Evolutionary conservation across 2,329 filamentous ascomycete species (phyloP).

Genomic region (Metarhizium brunneum): DNA sequence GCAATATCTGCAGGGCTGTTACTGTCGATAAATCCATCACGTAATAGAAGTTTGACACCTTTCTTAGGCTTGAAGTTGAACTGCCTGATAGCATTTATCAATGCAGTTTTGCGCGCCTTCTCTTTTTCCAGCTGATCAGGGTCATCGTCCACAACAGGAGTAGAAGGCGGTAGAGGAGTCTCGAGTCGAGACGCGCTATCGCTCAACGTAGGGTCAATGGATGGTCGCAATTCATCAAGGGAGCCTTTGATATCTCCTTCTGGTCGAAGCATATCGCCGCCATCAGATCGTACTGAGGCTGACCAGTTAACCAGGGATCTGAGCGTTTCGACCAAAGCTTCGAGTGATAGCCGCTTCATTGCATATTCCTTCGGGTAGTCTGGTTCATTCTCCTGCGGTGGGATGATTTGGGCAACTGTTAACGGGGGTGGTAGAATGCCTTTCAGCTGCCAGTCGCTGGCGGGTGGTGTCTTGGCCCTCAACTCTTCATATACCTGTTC

Average conservation of each 20-base stretch:
- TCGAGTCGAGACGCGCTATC: conserved; percentile 54
- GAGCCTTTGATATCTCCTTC: conserved; percentile 29
- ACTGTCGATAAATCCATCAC: conserved; percentile 79
- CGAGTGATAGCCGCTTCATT: conserved; percentile 81
- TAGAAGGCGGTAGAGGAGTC: conserved; percentile 50
- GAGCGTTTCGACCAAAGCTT: conserved; percentile 80
- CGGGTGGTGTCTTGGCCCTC: conserved; percentile 49
- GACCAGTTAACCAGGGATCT: conserved; percentile 92
- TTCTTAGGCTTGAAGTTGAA: conserved; percentile 99
- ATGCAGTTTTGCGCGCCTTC: conserved; percentile 85
- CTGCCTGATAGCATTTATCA: conserved; percentile 77
- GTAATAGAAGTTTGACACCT: conserved; percentile 74
- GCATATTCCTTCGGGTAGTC: conserved; percentile 82
- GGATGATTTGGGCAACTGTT: conserved; percentile 65
- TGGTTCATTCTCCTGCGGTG: conserved; percentile 49
- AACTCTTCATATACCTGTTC: conserved; percentile 84
- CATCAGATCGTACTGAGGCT: conserved; percentile 51
- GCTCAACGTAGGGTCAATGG: conserved; percentile 59
- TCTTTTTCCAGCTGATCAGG: conserved; percentile 90
- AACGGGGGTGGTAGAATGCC: conserved; percentile 81
- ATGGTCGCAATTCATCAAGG: conserved; percentile 41
- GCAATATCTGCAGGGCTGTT: conserved; percentile 76
- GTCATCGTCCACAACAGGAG: conserved; percentile 73
- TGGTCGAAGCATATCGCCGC: conserved; percentile 14
- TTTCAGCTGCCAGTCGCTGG: conserved; percentile 75